Conservation (phyloP, 352 stramenopile species). For the Phytophthora melonis region DNA sequence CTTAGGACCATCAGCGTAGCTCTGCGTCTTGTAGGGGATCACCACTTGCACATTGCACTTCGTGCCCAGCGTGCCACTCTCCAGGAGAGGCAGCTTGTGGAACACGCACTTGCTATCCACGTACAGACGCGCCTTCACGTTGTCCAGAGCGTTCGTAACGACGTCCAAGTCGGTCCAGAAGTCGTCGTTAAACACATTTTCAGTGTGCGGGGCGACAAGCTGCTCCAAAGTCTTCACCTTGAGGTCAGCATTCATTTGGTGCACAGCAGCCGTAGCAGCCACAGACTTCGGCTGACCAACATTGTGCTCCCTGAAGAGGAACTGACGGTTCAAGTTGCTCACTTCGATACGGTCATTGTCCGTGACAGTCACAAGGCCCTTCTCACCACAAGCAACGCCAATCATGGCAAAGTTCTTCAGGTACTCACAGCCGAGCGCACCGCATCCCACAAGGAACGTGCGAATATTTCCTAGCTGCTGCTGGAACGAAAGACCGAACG, state of each 20-base stretch:
- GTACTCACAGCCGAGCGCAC: slow-evolving; percentile 86
- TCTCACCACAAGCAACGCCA: slow-evolving; percentile 76
- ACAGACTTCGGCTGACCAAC: slow-evolving; percentile 88
- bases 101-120: slow-evolving; percentile 99
- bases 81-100: slow-evolving; percentile 96
- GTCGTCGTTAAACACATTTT: slow-evolving; percentile 84
- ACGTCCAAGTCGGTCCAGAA: slow-evolving; percentile 92
- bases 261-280: slow-evolving; percentile 78
- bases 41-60: slow-evolving; percentile 98
- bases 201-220: slow-evolving; percentile 79
- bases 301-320: slow-evolving; percentile 89
- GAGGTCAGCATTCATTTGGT: slow-evolving; percentile 76
- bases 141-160: slow-evolving; percentile 99
- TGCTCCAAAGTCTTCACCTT: slow-evolving; percentile 88
- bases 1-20: slow-evolving; percentile 95
- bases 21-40: slow-evolving; percentile 89
- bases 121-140: slow-evolving; percentile 97
- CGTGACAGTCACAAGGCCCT: slow-evolving; percentile 83
- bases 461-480: slow-evolving; percentile 68
- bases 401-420: slow-evolving; percentile 91
- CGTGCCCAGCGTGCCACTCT: slow-evolving; percentile 98
- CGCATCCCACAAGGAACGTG: slow-evolving; percentile 87
- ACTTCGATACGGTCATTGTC: slow-evolving; percentile 92
- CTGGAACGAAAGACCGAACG: slow-evolving; percentile 79
- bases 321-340: slow-evolving; percentile 90